Evolutionary conservation across 371 early-diverging fungal genomes (phyloP), one percentile per base, ranked within the genome.

Genomic region (Mycotypha africana): DNA sequence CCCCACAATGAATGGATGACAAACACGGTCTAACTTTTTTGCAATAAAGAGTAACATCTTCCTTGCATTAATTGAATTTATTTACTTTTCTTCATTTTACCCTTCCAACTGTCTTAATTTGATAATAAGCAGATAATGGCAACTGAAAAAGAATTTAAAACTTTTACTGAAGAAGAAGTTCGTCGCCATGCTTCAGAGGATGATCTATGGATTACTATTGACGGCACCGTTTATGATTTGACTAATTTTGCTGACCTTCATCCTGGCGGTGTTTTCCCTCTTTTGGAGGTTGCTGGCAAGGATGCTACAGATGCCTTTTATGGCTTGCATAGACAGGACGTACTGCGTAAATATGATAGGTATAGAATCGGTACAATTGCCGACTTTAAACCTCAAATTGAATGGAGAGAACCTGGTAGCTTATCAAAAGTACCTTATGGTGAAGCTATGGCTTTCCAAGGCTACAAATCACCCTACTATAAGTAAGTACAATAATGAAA

Each of bases 181-280:
- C 66, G 81, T 21, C 60, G 73, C 50, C 97, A 97, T 67, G 72
- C 81, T 35, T 65, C 65, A 42, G 67, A 74, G 50, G 75, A 79
- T 19, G 94, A 94, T 56, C 65, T 84, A 45, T 98, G 97, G 98
- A 90, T 95, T 57, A 85, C 88, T 39, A 71, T 93, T 21, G 66
- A 74, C 31, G 82, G 83, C 25, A 82, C 80, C 46, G 93, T 98
- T 1, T 98, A 93, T 66, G 91, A 98, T 62, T 80, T 89, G 52
- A 94, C 95, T 31, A 65, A 70, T 11, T 98, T 96, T 56, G 40
- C 95, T 45, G 70, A 86, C 48, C 76, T 82, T 45, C 63, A 62
- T 55, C 99, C 99, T 6, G 99, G 99, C 38, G 98, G 99, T 11
- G 78, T 70, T 25, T 75, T 75, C 42, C 83, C 82, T 24, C 78